Base-by-base conservation (phyloP, 148 eudicot species). In the Arctostaphylos glauca region DNA sequence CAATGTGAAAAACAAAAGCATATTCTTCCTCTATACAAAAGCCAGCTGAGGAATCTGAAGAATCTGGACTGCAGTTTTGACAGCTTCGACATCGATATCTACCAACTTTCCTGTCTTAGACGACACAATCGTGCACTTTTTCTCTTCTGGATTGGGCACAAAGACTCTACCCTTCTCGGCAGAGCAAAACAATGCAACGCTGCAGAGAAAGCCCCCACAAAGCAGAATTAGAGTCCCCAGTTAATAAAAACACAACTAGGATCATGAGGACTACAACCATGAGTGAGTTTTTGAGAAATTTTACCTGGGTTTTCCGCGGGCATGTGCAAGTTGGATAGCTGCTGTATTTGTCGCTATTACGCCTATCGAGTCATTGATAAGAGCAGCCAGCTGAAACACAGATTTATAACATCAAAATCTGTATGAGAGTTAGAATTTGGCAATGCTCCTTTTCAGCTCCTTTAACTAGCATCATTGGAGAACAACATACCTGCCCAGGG, bases 291-390 rank as follows among this genome's bases (percentile, higher is more conserved):
- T n/a, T 56, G 68, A 48, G 54, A 74, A 64, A 74, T n/a, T 79
- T 80, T 79, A 92, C 98, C 98, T 83, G 59, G 98, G 93, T 80
- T 91, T 95, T 77, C 88, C 90, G 47, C 97, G 94, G 12, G 93
- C 95, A 44, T 85, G 82, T 6, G 98, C 96, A 16, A 95, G 90
- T 80, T 91, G 98, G 79, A 95, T 83, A 19, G 98, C 98, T 62
- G 95, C 97, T 73, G 98, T 95, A 85, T 95, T 95, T 54, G 98
- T 95, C 58, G 94, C 90, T 80, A 95, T 92, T 43, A 95, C 95
- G 38, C 98, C 98, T 21, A 84, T 88, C 0, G 98, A 95, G 87
- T 94, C 98, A 79, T 95, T 94, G 53, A 95, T 90, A 78, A 95
- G 88, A 74, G 98, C 96, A 72, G 97, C 98, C 81, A 94, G 86